Base-by-base conservation (phyloP, 2,329 filamentous ascomycete species). In the Neonectria magnoliae region DNA sequence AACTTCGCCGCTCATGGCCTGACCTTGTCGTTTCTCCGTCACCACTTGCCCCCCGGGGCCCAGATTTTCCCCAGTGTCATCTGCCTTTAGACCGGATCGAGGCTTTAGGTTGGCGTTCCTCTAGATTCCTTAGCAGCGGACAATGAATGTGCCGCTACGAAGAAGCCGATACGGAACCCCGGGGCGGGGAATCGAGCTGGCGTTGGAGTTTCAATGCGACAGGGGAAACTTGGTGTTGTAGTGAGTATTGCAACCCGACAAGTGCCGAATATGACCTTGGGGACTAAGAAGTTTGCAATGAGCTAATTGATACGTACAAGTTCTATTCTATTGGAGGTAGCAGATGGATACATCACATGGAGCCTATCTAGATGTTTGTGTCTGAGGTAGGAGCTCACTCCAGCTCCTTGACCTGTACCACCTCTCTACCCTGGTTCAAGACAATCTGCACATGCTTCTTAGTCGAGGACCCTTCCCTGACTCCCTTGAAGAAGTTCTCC, bases 391-490 rank as follows among this genome's bases (percentile, higher is more conserved):
- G 20, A 13, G 47, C 20, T 38, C 58, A 33, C 50, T 62, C 50
- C 47, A 73, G 29, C 29, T 66, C 67, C 38, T 64, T 68, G 3
- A 69, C 65, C 13, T 66, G 16, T 5, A 47, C 44, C 0, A 71
- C 68, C 11, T 64, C 51, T 45, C 72, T 55, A 20, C 20, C n/a
- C 50, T 50, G 64, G n/a, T 47, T 45, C 22, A 60, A 31, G 29
- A 63, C 51, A 5, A 60, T 27, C 38, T 60, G 51, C 29, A 57
- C 50, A 57, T 74, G 69, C 48, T 65, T 71, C 56, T 63, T 70
- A 11, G 16, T 25, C 0, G 3, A 8, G 64, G 31, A 31, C 0
- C 25, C 44, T 57, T 55, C 31, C 50, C 64, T 5, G 7, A 18
- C 31, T 5, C 27, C 47, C 5, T 11, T 13, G 20, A 71, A 72